A percentile compares a stretch with the other conserved stretches of the same genome.
Evolutionary conservation across 2,329 filamentous ascomycete genomes (phyloP).

Genomic region (Boeremia exigua): DNA sequence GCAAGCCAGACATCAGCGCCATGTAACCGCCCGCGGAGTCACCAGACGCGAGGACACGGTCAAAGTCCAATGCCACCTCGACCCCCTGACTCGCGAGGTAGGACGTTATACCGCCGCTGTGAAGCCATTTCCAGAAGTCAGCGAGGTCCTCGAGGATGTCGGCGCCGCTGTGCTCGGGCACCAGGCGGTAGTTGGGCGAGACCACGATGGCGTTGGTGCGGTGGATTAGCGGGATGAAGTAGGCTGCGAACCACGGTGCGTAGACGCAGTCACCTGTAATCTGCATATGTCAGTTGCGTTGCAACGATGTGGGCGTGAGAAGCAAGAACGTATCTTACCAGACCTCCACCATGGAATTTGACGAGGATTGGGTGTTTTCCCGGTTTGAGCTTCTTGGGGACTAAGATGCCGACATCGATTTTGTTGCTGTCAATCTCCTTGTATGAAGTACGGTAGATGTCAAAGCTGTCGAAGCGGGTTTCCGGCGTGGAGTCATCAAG

Average conservation of each 20-base stretch:
- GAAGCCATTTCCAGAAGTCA: constrained; percentile 58
- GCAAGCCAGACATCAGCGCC: constrained; percentile 41
- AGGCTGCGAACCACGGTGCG: constrained; percentile 39
- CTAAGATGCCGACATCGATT: constrained; percentile 48
- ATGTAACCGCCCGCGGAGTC: constrained; percentile 51
- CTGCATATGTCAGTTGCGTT: background rate
- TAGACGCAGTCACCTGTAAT: constrained; percentile 35
- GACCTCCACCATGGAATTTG: constrained; percentile 54
- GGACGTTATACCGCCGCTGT: constrained; percentile 6
- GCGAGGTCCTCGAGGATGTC: constrained; percentile 57
- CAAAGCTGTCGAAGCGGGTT: constrained; percentile 49
- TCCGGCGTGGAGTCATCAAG: constrained; percentile 26
- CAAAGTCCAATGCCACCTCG: constrained; percentile 30
- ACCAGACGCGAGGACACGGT: constrained; percentile 38
- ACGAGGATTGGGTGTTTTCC: constrained; percentile 51
- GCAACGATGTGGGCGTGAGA: background rate
- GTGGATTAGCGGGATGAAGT: constrained; percentile 48
- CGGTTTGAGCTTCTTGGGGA: constrained; percentile 45
- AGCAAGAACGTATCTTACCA: constrained; percentile 37
- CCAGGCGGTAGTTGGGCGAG: constrained; percentile 58
- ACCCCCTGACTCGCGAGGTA: constrained; percentile 23
- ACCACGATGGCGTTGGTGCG: constrained; percentile 54
- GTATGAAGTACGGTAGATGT: constrained; percentile 49
- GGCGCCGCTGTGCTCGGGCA: constrained; percentile 56
- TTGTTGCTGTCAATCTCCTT: constrained; percentile 49